These are phyloP conservation scores for Boechera divaricarpa DNA, from an alignment of 345 rosid species.

Conservation along the genomic window DNA sequence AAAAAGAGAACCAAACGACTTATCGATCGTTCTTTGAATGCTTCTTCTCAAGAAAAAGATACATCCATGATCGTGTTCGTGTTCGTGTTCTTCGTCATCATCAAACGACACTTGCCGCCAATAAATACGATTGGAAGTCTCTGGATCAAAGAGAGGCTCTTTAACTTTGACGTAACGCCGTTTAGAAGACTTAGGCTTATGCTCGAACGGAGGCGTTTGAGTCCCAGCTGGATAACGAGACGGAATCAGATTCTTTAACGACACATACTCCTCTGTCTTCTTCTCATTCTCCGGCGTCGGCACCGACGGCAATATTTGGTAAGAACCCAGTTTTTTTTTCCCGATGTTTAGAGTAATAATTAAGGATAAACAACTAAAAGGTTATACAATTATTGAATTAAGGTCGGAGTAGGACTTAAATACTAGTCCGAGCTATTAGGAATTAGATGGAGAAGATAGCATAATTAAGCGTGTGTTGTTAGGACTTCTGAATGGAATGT, in stretches of 20 bases:
- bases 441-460: conserved; percentile 9
- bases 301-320: conserved; percentile 14
- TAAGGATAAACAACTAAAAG: neutral
- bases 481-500: neutral
- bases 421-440: conserved; percentile 1
- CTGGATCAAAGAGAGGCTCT: conserved; percentile 32
- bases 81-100: too few species aligned
- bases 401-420: conserved; percentile 19
- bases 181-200: neutral
- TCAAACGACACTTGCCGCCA: conserved; percentile 22
- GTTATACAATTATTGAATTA: neutral
- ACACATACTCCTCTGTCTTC: conserved; percentile 11
- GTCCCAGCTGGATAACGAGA: conserved; percentile 23
- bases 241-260: conserved; percentile 27
- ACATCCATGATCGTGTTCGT: conserved; percentile 28
- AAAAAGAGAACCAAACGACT: conserved; percentile 40
- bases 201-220: conserved; percentile 34
- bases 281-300: conserved; percentile 7
- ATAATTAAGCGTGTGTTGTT: conserved; percentile 25
- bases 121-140: conserved; percentile 22
- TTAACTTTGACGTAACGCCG: conserved; percentile 28
- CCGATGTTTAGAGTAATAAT: neutral
- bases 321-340: conserved; percentile 34
- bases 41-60: conserved; percentile 25
- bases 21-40: conserved; percentile 36